A percentile compares a stretch with the other conserved stretches of the same genome.
Evolutionary conservation across 2,329 filamentous ascomycete species (phyloP).

Genomic region (Pseudomassariella vexata): DNA sequence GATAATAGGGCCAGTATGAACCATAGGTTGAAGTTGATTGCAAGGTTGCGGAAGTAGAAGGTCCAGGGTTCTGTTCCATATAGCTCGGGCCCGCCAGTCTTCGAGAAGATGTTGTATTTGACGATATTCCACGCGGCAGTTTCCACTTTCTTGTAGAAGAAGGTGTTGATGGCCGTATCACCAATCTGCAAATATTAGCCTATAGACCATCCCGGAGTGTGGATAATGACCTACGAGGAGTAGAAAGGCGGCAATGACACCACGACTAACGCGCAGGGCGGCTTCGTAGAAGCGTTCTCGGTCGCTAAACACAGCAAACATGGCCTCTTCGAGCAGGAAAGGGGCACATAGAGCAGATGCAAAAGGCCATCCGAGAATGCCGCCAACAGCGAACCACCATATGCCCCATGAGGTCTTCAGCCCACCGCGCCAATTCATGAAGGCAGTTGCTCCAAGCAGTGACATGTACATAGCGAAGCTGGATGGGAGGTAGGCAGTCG

Average conservation of each 20-base stretch:
- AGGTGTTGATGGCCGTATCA: conserved; percentile 69
- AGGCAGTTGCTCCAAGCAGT: conserved; percentile 80
- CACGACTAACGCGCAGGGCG: conserved; percentile 58
- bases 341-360: conserved; percentile 75
- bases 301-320: conserved; percentile 50
- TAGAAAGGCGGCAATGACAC: conserved; percentile 57
- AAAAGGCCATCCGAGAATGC: conserved; percentile 91
- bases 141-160: conserved; percentile 76
- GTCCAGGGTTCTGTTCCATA: conserved; percentile 97
- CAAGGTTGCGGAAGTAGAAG: conserved; percentile 88
- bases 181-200: conserved; percentile 44
- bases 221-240: conserved; percentile 63
- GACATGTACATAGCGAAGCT: conserved; percentile 95
- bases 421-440: conserved; percentile 83
- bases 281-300: conserved; percentile 55
- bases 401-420: conserved; percentile 78
- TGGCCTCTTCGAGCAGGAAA: conserved; percentile 71
- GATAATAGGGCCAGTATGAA: conserved; percentile 72
- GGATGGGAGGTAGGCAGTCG: conserved; percentile 80
- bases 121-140: conserved; percentile 90
- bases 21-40: conserved; percentile 95
- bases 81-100: conserved; percentile 76
- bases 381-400: conserved; percentile 83
- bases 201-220: no score
- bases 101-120: conserved; percentile 88